Conservation (phyloP, 768 basidiomycete genomes). For the Albatrellus ellisii region DNA sequence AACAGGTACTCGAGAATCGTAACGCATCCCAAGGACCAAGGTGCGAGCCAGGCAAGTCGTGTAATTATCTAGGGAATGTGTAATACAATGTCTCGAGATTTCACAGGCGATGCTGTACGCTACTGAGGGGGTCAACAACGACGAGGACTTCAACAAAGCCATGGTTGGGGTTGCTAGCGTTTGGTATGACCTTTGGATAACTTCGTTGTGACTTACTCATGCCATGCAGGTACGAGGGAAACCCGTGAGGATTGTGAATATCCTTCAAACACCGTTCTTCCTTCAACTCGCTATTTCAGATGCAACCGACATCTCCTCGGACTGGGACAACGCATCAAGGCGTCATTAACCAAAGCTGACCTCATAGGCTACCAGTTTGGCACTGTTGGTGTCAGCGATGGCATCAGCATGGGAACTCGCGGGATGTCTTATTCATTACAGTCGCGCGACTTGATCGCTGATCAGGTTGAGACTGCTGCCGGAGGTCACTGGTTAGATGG, state of each 20-base stretch:
- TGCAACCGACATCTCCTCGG: conserved; percentile 91
- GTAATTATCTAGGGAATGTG: not conserved
- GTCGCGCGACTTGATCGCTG: conserved; percentile 95
- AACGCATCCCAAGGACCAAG: conserved; percentile 90
- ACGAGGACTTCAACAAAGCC: conserved; percentile 84
- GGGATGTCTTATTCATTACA: conserved; percentile 96
- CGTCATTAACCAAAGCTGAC: conserved; percentile 53
- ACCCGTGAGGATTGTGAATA: conserved; percentile 58
- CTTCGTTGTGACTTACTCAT: conserved; percentile 13
- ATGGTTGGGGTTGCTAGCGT: conserved; percentile 98
- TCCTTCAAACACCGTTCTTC: not conserved
- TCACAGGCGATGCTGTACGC: conserved; percentile 94
- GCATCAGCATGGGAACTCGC: conserved; percentile 93
- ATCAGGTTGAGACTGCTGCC: conserved; percentile 90
- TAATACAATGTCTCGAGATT: not conserved
- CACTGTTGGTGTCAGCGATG: conserved; percentile 94
- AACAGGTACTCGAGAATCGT: conserved; percentile 66
- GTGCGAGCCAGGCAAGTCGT: conserved; percentile 64
- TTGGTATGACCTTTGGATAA: conserved; percentile 46
- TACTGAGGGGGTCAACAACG: conserved; percentile 77
- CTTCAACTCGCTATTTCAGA: conserved; percentile 27
- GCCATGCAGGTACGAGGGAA: conserved; percentile 83
- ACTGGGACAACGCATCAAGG: conserved; percentile 78
- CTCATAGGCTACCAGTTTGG: conserved; percentile 97
- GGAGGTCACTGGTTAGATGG: conserved; percentile 98